A percentile compares a stretch with the other conserved stretches of the same genome.
phyloP scores from a whole-genome alignment of 768 basidiomycete species.

The Lactifluus volemus region DNA sequence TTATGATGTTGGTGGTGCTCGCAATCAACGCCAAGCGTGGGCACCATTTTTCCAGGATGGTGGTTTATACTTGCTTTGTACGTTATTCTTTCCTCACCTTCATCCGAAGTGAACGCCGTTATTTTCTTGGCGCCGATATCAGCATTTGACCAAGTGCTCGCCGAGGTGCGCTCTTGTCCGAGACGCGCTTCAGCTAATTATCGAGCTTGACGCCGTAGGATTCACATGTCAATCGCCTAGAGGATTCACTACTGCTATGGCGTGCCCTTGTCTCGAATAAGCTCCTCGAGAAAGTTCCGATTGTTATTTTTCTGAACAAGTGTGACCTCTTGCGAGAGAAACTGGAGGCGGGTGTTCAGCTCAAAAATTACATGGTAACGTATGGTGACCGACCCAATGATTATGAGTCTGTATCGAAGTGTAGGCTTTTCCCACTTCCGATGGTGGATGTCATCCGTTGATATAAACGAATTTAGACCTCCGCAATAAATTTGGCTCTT shows the following conservation, averaged over 20 bases:
- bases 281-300: slow-evolving; percentile 62
- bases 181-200: slow-evolving; percentile 13
- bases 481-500: slow-evolving; percentile 57
- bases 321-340: slow-evolving; percentile 72
- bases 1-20: slow-evolving; percentile 78
- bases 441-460: not conserved
- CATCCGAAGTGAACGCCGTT: slow-evolving; percentile 65
- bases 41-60: slow-evolving; percentile 85
- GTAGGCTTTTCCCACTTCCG: slow-evolving; percentile 31
- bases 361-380: slow-evolving; percentile 58
- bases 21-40: slow-evolving; percentile 79
- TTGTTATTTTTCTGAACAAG: slow-evolving; percentile 79
- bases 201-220: slow-evolving; percentile 38
- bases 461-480: slow-evolving; percentile 42
- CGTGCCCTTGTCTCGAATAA: slow-evolving; percentile 62
- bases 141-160: slow-evolving; percentile 75
- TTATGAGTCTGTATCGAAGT: slow-evolving; percentile 65
- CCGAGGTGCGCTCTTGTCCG: slow-evolving; percentile 43
- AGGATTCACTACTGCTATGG: slow-evolving; percentile 76
- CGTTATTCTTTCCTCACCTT: slow-evolving; percentile 7
- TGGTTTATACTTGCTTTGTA: slow-evolving; percentile 27
- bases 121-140: slow-evolving; percentile 87
- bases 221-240: slow-evolving; percentile 60
- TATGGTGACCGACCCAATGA: slow-evolving; percentile 76
- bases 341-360: slow-evolving; percentile 63